Percentiles rank a stretch among this genome's conserved stretches.
phyloP scores from a whole-genome alignment of 768 basidiomycete genomes.

The Gymnopilus dilepis region DNA sequence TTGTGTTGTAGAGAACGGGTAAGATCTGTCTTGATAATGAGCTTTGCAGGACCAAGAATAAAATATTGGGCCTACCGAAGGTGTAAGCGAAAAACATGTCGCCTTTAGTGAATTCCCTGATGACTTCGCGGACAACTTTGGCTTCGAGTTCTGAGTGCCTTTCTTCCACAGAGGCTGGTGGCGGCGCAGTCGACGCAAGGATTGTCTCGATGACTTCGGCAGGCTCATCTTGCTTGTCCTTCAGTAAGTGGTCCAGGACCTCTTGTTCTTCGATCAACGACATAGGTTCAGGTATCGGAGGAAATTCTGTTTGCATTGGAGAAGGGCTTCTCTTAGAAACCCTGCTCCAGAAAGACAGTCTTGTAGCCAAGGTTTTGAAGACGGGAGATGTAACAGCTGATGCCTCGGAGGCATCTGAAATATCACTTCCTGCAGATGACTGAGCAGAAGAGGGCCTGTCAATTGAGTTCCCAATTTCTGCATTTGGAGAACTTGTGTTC shows the following conservation, averaged over 20 bases:
- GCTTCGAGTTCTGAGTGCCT: slow-evolving; percentile 77
- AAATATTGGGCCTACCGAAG: slow-evolving; percentile 59
- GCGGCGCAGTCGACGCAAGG: slow-evolving; percentile 62
- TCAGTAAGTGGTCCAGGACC: slow-evolving; percentile 49
- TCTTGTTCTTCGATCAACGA: slow-evolving; percentile 38
- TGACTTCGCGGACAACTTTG: slow-evolving; percentile 81
- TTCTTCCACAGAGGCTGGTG: slow-evolving; percentile 68
- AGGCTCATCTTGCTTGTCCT: slow-evolving; percentile 52
- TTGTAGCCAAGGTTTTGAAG: slow-evolving; percentile 64
- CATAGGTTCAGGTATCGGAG: slow-evolving; percentile 28
- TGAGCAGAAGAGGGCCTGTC: slow-evolving; percentile 44
- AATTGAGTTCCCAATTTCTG: slow-evolving; percentile 27
- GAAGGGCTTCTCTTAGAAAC: slow-evolving; percentile 47
- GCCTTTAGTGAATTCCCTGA: slow-evolving; percentile 79
- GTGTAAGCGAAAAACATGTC: slow-evolving; percentile 91
- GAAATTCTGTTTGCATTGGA: slow-evolving; percentile 20
- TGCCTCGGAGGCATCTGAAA: slow-evolving; percentile 61
- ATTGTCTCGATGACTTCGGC: slow-evolving; percentile 61
- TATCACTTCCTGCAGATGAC: slow-evolving; percentile 49
- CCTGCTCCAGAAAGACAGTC: slow-evolving; percentile 78
- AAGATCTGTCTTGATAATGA: slow-evolving; percentile 55
- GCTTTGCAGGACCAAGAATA: not conserved
- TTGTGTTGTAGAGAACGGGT: slow-evolving; percentile 86
- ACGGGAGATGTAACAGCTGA: slow-evolving; percentile 53
- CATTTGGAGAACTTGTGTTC: slow-evolving; percentile 6